Evolutionary conservation across 257 asterid genomes (phyloP), one percentile per base, ranked within the genome.

Genomic region (Euphrasia confusa): DNA sequence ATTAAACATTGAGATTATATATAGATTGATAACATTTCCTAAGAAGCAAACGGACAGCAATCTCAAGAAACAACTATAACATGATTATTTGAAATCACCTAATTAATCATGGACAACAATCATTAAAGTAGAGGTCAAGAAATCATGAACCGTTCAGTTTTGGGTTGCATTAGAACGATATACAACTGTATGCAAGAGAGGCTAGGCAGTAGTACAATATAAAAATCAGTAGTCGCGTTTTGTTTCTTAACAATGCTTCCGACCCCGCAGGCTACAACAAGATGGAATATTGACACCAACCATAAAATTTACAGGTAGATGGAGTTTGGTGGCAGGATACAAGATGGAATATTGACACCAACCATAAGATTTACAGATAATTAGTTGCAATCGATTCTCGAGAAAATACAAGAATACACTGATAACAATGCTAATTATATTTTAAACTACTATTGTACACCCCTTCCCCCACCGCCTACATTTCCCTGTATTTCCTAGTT

Each of bases 61-160:
- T 57, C 18, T 32, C 28, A 50, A 35, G 63, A 60, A 72, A 24
- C 45, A 35, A 56, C 35, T 30, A 60, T 26, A 50, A 58, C 15
- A 59, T 21, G 33, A 33, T 50, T 32, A 54, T 42, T 39, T 10
- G 24, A 60, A 60, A 53, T 54, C 15, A 45, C 55, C 65, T 53
- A 32, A 35, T 45, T 24, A 50, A 55, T 45, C 40, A 15, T 45
- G 67, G 62, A 40, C 53, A n/a, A 12, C 45, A 10, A 56, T 35
- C 53, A 64, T 14, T 52, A 30, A 56, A 15, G 49, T 47, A 37
- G 65, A 37, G 64, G 56, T 24, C 48, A 15, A 63, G 57, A 60
- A 40, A 66, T 59, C 56, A 39, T 52, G 50, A 47, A 59, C 12
- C 28, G n/a, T 59, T 59, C 66, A 63, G 52, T 35, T 56, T 62